Conservation (phyloP, 768 basidiomycete species). For the Serendipita vermifera region DNA sequence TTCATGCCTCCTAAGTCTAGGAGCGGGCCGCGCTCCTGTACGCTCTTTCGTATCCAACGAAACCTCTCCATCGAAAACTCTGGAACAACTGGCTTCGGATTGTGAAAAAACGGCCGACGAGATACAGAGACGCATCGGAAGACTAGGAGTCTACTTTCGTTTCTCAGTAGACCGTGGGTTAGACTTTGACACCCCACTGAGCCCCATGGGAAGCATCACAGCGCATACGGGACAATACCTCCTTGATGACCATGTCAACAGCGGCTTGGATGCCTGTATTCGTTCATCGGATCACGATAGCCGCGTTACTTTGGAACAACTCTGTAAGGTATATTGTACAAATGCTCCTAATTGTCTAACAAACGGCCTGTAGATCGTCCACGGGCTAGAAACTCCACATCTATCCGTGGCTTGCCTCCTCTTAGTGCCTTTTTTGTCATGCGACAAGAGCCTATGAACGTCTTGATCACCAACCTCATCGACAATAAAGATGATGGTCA, state of each 20-base stretch:
- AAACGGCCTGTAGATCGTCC: too few relatives aligned
- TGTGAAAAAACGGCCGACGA: not conserved
- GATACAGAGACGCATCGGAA: not conserved
- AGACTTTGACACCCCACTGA: not conserved
- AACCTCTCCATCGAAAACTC: not conserved
- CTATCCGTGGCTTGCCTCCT: not conserved
- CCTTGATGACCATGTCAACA: too few relatives aligned
- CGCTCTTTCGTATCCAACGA: not conserved
- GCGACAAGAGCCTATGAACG: not conserved
- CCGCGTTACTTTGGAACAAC: not conserved
- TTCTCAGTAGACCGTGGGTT: not conserved
- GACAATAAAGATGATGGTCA: not conserved
- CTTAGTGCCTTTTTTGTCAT: not conserved
- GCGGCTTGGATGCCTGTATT: not conserved
- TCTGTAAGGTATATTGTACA: not conserved
- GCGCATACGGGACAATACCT: not conserved
- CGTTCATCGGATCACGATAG: not conserved
- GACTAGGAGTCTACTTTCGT: not conserved
- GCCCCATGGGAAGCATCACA: not conserved
- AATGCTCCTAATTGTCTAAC: too few relatives aligned
- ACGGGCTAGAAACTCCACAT: too few relatives aligned
- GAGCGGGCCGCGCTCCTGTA: not conserved
- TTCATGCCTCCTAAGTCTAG: not conserved
- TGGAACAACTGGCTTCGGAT: not conserved
- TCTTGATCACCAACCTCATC: not conserved